A percentile compares a stretch with the other conserved stretches of the same genome.
Evolutionary conservation across 305 asterid genomes (phyloP).

Genomic region (Nicotiana rustica): DNA sequence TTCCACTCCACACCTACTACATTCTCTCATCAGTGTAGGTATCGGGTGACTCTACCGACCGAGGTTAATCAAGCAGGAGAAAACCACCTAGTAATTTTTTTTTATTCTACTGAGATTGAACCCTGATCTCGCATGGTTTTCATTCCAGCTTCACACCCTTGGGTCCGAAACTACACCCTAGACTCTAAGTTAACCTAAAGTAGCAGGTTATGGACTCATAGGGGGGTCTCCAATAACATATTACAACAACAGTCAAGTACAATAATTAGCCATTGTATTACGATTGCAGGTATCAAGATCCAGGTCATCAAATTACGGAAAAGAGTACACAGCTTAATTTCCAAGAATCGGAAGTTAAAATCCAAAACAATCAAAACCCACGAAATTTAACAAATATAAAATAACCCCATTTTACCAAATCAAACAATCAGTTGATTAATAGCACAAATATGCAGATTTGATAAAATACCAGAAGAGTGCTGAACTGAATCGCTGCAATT

Average conservation of each 20-base stretch:
- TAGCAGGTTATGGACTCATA: not conserved
- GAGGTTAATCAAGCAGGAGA: not conserved
- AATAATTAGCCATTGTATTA: not conserved
- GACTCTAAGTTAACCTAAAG: conserved; percentile 4
- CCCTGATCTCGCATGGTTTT: not conserved
- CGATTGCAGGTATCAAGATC: not conserved
- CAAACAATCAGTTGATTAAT: not conserved
- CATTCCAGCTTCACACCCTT: conserved; percentile 9
- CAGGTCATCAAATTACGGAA: not conserved
- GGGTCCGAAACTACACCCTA: conserved; percentile 14
- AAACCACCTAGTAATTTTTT: not conserved
- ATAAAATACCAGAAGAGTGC: conserved; percentile 27
- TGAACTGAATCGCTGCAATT: not conserved
- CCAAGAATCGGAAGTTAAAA: not conserved
- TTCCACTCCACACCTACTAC: not conserved
- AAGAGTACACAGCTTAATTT: not conserved
- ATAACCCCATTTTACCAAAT: conserved; percentile 19
- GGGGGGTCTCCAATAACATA: not conserved
- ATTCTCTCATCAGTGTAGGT: not conserved
- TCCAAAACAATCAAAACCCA: not conserved
- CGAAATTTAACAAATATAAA: not conserved
- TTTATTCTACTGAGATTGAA: not conserved
- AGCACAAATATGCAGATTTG: not conserved
- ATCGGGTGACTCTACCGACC: not conserved
- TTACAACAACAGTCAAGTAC: conserved; percentile 9